These are phyloP conservation scores for Penicillium nucicola DNA, from an alignment of 495 filamentous ascomycete species.

Conservation along the genomic window DNA sequence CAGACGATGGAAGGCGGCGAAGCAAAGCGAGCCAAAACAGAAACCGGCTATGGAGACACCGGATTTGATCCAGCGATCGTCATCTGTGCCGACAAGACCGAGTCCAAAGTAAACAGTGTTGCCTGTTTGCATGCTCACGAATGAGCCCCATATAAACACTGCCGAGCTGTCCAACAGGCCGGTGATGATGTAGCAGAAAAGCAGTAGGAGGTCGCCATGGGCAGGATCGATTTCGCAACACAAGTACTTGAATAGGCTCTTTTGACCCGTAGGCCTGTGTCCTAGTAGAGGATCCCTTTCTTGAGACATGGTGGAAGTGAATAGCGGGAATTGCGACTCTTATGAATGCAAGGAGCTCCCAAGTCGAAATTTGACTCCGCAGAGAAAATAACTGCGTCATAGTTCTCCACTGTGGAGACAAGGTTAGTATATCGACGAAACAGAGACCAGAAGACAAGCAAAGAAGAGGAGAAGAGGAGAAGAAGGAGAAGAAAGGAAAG, in stretches of 20 bases:
- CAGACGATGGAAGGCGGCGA: slow-evolving; percentile 58
- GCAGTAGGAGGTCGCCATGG: slow-evolving; percentile 58
- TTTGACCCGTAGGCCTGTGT: not conserved
- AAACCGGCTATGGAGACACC: slow-evolving; percentile 61
- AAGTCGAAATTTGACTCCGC: not conserved
- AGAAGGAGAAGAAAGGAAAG: too few species aligned
- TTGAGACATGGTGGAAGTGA: slow-evolving; percentile 1
- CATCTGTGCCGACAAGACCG: slow-evolving; percentile 51
- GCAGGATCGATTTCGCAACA: slow-evolving; percentile 47
- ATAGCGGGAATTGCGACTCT: not conserved
- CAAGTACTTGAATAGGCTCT: slow-evolving; percentile 34
- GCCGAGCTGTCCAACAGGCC: slow-evolving; percentile 70
- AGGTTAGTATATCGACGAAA: too few species aligned
- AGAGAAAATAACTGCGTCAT: not conserved
- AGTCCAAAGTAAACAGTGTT: slow-evolving; percentile 76
- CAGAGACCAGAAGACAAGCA: too few species aligned
- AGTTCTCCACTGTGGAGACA: not conserved
- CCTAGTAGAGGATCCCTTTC: slow-evolving; percentile 12
- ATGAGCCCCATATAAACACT: slow-evolving; percentile 70
- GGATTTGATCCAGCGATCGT: slow-evolving; percentile 59
- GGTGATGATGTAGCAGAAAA: slow-evolving; percentile 69
- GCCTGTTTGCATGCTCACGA: slow-evolving; percentile 79
- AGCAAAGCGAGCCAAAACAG: slow-evolving; percentile 63
- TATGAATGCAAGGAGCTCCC: not conserved
- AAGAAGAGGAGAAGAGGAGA: too few species aligned